Evolutionary conservation across 345 rosid species (phyloP).

Genomic region (Citrus unshiu): DNA sequence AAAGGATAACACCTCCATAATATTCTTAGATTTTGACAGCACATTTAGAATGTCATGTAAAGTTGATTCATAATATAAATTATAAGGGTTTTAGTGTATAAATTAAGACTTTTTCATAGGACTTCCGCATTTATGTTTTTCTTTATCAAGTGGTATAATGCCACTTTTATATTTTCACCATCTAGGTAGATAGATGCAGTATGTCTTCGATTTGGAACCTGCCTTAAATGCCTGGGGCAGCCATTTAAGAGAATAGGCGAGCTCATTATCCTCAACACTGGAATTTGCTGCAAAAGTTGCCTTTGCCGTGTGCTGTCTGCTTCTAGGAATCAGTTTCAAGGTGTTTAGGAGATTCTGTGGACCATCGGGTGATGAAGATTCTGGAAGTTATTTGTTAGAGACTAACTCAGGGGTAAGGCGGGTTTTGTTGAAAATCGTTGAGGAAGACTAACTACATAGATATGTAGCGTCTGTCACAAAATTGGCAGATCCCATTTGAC

Average conservation of each 20-base stretch:
- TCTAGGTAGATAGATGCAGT: not conserved
- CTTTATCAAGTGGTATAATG: not conserved
- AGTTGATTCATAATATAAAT: conserved; percentile 35
- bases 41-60: conserved; percentile 38
- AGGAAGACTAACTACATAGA: not conserved
- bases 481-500: not conserved
- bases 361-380: not conserved
- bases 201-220: not conserved
- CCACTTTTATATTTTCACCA: not conserved
- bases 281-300: not conserved
- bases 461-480: not conserved
- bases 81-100: not conserved
- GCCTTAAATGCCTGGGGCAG: not conserved
- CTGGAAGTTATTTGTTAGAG: not conserved
- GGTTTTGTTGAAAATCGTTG: not conserved
- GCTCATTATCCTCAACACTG: not conserved
- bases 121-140: not conserved
- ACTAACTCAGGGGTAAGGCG: not conserved
- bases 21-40: conserved; percentile 73
- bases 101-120: not conserved
- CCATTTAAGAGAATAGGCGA: not conserved
- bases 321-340: not conserved
- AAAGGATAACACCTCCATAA: conserved; percentile 88
- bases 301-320: not conserved
- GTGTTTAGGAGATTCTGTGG: not conserved